Conservation (phyloP, 2,329 filamentous ascomycete species). For the Drechslerella dactyloides region DNA sequence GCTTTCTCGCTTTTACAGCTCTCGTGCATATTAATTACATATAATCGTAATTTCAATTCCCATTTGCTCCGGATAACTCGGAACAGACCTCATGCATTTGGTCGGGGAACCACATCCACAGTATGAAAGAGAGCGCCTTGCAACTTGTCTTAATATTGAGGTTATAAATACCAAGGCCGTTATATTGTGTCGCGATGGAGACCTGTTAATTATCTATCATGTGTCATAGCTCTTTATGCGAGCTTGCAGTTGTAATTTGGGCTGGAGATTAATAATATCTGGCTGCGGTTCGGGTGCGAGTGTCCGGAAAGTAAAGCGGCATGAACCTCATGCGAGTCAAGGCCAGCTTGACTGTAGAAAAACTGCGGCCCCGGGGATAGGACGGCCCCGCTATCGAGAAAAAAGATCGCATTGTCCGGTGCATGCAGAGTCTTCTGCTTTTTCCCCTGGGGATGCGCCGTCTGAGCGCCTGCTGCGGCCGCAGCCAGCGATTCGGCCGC, state of each 20-base stretch:
- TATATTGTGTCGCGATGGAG: background rate
- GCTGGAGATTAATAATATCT: background rate
- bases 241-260: background rate
- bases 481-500: conserved; percentile 14
- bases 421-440: conserved; percentile 16
- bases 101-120: conserved; percentile 6
- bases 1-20: background rate
- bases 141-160: background rate
- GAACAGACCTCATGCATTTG: background rate
- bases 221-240: conserved; percentile 1
- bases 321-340: conserved; percentile 7
- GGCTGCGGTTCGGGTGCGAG: conserved; percentile 7
- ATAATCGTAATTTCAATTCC: conserved; percentile 2
- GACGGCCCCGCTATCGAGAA: background rate
- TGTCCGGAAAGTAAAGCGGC: conserved; percentile 1
- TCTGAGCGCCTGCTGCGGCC: conserved; percentile 41
- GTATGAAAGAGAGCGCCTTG: conserved; percentile 16
- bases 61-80: conserved; percentile 2
- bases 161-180: conserved; percentile 11
- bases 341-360: background rate
- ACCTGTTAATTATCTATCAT: background rate
- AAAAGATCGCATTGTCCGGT: background rate
- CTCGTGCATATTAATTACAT: background rate
- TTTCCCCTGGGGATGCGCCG: conserved; percentile 1
- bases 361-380: background rate